Conservation (phyloP, 192 early-diverging fungal species). For the Umbelopsis sp. region DNA sequence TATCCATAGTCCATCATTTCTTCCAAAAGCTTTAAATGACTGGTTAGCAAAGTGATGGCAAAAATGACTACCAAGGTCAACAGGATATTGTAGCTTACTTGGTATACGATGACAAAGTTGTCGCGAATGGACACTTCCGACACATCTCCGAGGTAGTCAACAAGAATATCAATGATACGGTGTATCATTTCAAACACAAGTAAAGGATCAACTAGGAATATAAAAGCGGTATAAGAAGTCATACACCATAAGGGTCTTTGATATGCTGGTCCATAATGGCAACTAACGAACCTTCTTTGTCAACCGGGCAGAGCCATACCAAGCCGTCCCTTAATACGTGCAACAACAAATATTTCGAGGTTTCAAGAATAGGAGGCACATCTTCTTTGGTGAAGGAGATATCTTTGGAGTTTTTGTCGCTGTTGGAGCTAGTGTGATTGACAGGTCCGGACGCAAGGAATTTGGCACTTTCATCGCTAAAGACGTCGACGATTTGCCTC, state of each 20-base stretch:
- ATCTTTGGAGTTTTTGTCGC: constrained; percentile 33
- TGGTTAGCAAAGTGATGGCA: background rate
- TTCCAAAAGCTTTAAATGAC: constrained; percentile 68
- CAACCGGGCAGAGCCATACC: constrained; percentile 75
- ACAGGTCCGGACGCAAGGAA: constrained; percentile 52
- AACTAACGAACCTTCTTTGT: constrained; percentile 65
- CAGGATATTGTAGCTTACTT: constrained; percentile 44
- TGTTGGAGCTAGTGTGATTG: constrained; percentile 12
- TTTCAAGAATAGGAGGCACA: constrained; percentile 64
- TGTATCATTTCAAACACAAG: constrained; percentile 87
- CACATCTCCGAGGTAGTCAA: constrained; percentile 83
- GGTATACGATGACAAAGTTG: constrained; percentile 90
- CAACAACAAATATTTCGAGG: constrained; percentile 63
- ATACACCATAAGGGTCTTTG: background rate
- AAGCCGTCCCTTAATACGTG: constrained; percentile 71
- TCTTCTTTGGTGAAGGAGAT: constrained; percentile 52
- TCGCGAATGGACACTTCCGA: constrained; percentile 86
- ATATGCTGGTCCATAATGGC: background rate
- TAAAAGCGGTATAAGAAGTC: background rate
- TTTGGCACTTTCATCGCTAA: constrained; percentile 62
- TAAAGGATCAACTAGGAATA: constrained; percentile 68
- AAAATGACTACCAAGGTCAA: background rate
- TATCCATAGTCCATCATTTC: constrained; percentile 94
- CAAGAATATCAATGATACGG: constrained; percentile 73
- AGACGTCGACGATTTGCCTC: constrained; percentile 59